Conservation (phyloP, 371 early-diverging fungal genomes). For the Apophysomyces ossiformis region DNA sequence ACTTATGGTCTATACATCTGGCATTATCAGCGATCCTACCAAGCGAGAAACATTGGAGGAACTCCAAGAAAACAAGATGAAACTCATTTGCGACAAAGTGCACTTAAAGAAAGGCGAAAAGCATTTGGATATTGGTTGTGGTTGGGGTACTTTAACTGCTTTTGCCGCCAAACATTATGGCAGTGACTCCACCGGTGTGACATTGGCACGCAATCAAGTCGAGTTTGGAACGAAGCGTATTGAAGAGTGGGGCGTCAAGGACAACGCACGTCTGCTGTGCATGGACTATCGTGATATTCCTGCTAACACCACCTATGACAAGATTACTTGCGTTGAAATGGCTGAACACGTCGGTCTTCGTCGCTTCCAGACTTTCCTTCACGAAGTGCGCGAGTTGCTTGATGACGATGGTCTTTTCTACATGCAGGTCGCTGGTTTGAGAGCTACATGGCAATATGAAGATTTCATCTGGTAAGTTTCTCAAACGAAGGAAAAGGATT, state of each 20-base stretch:
- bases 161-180: constrained; percentile 90
- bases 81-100: constrained; percentile 86
- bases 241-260: constrained; percentile 79
- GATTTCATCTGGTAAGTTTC: constrained; percentile 74
- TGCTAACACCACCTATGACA: constrained; percentile 81
- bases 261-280: constrained; percentile 81
- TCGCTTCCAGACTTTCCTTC: constrained; percentile 89
- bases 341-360: constrained; percentile 98
- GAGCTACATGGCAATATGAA: constrained; percentile 88
- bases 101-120: constrained; percentile 88
- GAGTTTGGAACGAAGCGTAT: constrained; percentile 87
- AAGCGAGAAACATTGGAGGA: constrained; percentile 89
- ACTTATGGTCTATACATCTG: constrained; percentile 95
- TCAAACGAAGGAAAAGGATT: not conserved
- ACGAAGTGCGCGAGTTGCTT: constrained; percentile 90
- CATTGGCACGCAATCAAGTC: constrained; percentile 90
- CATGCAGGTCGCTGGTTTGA: constrained; percentile 96
- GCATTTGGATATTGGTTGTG: constrained; percentile 97
- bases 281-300: constrained; percentile 98
- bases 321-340: constrained; percentile 97
- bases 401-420: constrained; percentile 98
- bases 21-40: constrained; percentile 79
- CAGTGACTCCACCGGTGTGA: constrained; percentile 91
- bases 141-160: constrained; percentile 95
- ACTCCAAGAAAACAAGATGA: constrained; percentile 94